These are phyloP conservation scores for Fusarium armeniacum DNA, from an alignment of 2,329 filamentous ascomycete genomes.

Conservation along the genomic window DNA sequence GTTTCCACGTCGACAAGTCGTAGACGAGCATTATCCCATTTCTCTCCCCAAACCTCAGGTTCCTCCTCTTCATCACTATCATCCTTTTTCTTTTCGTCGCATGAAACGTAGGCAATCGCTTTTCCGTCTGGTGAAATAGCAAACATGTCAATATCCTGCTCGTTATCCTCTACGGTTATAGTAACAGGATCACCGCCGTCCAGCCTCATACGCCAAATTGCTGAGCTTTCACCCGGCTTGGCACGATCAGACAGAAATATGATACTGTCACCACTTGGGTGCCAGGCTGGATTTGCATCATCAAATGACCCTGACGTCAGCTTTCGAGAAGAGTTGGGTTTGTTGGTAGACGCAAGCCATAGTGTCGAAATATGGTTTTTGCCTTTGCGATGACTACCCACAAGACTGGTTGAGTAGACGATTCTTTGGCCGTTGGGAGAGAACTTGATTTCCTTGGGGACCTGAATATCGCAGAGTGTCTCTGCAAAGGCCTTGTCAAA, in stretches of 20 bases:
- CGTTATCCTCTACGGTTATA: constrained; percentile 34
- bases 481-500: constrained; percentile 30
- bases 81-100: constrained; percentile 27
- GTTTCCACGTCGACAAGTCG: constrained; percentile 51
- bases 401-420: constrained; percentile 20
- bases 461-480: constrained; percentile 29
- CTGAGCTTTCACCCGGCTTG: constrained; percentile 51
- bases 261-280: constrained; percentile 16
- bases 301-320: constrained; percentile 18
- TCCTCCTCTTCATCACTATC: constrained; percentile 47
- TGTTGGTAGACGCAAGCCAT: constrained; percentile 34
- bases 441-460: constrained; percentile 23
- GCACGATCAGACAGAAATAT: constrained; percentile 34
- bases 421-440: constrained; percentile 19
- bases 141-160: constrained; percentile 25
- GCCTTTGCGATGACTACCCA: constrained; percentile 13
- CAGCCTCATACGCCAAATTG: constrained; percentile 39
- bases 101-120: constrained; percentile 34
- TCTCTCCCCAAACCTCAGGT: constrained; percentile 54
- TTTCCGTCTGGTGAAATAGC: constrained; percentile 30
- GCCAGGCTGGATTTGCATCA: constrained; percentile 20
- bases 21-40: constrained; percentile 53
- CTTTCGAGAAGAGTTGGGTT: constrained; percentile 17
- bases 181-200: constrained; percentile 38
- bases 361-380: constrained; percentile 30